phyloP scores from a whole-genome alignment of 2,329 filamentous ascomycete species.

The Curvularia verruculosa region DNA sequence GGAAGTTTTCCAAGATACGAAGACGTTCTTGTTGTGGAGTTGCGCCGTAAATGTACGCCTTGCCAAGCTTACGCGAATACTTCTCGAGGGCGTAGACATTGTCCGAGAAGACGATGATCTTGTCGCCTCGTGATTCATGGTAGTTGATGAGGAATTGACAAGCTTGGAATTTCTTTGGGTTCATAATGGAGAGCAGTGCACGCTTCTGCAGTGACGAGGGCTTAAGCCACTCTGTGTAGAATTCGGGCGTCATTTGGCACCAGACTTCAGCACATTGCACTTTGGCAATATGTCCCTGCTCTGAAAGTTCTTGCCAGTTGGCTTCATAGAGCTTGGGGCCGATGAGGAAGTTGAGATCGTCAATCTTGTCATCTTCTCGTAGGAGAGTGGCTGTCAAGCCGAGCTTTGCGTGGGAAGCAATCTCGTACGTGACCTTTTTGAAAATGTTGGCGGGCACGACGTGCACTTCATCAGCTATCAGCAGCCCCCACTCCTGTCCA shows the following conservation, averaged over 20 bases:
- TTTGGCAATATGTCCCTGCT: slow-evolving; percentile 94
- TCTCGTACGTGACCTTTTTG: slow-evolving; percentile 86
- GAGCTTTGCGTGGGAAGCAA: slow-evolving; percentile 94
- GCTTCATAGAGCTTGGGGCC: slow-evolving; percentile 97
- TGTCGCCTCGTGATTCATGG: slow-evolving; percentile 92
- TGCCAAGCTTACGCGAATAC: slow-evolving; percentile 82
- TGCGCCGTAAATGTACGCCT: slow-evolving; percentile 89
- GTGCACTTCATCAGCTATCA: slow-evolving; percentile 97
- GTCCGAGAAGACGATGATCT: slow-evolving; percentile 97
- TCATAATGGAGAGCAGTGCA: slow-evolving; percentile 89
- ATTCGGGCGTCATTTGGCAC: slow-evolving; percentile 99
- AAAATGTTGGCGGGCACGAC: slow-evolving; percentile 98
- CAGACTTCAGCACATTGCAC: slow-evolving; percentile 99
- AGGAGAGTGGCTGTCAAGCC: slow-evolving; percentile 92
- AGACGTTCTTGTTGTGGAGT: slow-evolving; percentile 86
- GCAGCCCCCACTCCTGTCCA: slow-evolving; percentile 90
- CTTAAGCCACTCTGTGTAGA: slow-evolving; percentile 90
- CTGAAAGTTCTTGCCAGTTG: slow-evolving; percentile 98
- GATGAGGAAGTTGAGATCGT: slow-evolving; percentile 95
- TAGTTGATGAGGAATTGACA: slow-evolving; percentile 99
- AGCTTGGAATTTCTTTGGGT: slow-evolving; percentile 94
- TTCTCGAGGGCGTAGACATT: slow-evolving; percentile 91
- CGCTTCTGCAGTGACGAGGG: slow-evolving; percentile 67
- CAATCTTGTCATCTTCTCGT: slow-evolving; percentile 97
- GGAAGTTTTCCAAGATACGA: slow-evolving; percentile 89